Percentiles rank a stretch among this genome's conserved stretches.
phyloP scores from a whole-genome alignment of 257 asterid species.

The Ilex aquifolium region DNA sequence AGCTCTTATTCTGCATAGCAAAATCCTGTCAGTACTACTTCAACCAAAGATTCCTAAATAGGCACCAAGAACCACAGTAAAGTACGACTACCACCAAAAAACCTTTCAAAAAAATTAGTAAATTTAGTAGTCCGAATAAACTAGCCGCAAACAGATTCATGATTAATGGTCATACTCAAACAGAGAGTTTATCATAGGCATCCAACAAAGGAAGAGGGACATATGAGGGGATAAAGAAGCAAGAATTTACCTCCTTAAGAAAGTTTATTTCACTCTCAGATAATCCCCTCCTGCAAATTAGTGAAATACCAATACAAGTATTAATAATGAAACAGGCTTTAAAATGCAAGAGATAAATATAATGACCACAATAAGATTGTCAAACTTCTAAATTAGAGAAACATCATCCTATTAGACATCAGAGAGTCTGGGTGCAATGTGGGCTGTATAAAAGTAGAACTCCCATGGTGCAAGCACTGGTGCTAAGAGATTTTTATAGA shows the following conservation, averaged over 20 bases:
- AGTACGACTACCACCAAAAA: constrained; percentile 2
- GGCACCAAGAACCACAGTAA: background rate
- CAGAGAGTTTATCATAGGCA: constrained; percentile 10
- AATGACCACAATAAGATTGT: too few species aligned
- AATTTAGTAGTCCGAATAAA: constrained; percentile 1
- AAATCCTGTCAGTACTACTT: constrained; percentile 9
- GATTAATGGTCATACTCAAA: background rate
- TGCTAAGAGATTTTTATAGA: too few species aligned
- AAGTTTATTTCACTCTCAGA: constrained; percentile 73
- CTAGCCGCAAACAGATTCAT: too few species aligned
- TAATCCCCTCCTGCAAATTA: constrained; percentile 81
- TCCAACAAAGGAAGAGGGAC: constrained; percentile 3
- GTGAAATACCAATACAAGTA: constrained; percentile 20
- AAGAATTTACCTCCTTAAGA: constrained; percentile 68
- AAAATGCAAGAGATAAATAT: background rate
- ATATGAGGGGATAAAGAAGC: constrained; percentile 6
- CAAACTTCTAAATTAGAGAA: too few species aligned
- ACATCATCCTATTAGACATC: too few species aligned
- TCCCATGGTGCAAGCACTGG: too few species aligned
- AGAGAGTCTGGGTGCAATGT: too few species aligned
- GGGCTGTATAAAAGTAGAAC: too few species aligned
- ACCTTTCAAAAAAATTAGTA: constrained; percentile 2
- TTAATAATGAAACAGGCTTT: constrained; percentile 12
- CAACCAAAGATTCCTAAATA: background rate
- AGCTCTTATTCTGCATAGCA: constrained; percentile 61